These are phyloP conservation scores for Moesziomyces aphidis DNA, from an alignment of 1,284 basidiomycete genomes.

Conservation along the genomic window DNA sequence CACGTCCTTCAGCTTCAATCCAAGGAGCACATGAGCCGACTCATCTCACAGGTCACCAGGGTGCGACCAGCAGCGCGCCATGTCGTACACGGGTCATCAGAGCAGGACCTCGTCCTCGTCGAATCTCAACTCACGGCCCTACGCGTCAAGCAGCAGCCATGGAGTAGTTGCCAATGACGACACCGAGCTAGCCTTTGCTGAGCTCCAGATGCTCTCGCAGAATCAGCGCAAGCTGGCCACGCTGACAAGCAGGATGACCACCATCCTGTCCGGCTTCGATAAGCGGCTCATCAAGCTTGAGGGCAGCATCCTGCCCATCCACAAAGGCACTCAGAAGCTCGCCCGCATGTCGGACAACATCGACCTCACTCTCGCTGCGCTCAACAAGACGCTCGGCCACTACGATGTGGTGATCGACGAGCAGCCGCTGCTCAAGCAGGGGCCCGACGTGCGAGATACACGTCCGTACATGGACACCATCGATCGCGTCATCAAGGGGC, in stretches of 20 bases:
- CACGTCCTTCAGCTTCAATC: background rate
- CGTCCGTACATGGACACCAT: constrained; percentile 64
- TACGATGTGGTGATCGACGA: constrained; percentile 64
- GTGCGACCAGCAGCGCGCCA: constrained; percentile 1
- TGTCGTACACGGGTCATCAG: constrained; percentile 22
- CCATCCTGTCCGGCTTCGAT: constrained; percentile 69
- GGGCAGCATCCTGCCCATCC: constrained; percentile 65
- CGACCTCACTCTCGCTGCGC: constrained; percentile 55
- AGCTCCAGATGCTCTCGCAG: constrained; percentile 68
- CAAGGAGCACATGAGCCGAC: background rate
- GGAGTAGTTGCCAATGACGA: constrained; percentile 30
- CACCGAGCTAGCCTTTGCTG: constrained; percentile 64
- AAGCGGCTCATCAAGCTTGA: constrained; percentile 67
- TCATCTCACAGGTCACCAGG: background rate
- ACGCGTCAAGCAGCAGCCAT: constrained; percentile 3
- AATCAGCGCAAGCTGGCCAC: constrained; percentile 67
- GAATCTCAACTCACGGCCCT: constrained; percentile 3
- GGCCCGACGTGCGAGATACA: constrained; percentile 57
- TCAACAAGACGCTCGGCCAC: constrained; percentile 61
- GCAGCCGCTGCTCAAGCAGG: constrained; percentile 61
- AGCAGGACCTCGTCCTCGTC: constrained; percentile 26
- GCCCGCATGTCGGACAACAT: constrained; percentile 61
- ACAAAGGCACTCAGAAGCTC: constrained; percentile 63
- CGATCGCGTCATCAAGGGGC: constrained; percentile 57
- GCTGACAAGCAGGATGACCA: constrained; percentile 68